Conservation (phyloP, 495 filamentous ascomycete genomes). For the Articulospora tetracladia region DNA sequence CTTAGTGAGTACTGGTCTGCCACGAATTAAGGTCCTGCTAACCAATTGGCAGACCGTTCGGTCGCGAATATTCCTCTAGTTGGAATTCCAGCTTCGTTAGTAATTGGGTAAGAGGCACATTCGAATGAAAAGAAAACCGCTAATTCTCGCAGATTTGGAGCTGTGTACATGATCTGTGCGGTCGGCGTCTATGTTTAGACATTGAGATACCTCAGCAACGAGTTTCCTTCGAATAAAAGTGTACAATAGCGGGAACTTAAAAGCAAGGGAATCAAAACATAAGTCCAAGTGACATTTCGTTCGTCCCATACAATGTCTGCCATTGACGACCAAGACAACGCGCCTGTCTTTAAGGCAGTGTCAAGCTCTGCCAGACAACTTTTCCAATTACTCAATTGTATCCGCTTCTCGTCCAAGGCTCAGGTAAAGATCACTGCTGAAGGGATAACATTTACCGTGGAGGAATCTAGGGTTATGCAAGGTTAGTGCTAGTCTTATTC, state of each 20-base stretch:
- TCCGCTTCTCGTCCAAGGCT: constrained; percentile 81
- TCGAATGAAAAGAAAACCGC: neutral
- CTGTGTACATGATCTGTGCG: constrained; percentile 97
- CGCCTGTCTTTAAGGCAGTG: constrained; percentile 73
- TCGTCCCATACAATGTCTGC: constrained; percentile 19
- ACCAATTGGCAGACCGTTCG: constrained; percentile 67
- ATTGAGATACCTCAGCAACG: constrained; percentile 26
- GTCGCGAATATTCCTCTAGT: constrained; percentile 70
- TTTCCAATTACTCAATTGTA: constrained; percentile 81
- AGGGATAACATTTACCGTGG: constrained; percentile 68
- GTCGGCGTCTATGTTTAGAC: constrained; percentile 96
- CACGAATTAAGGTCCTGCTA: no score
- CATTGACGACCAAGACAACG: constrained; percentile 16
- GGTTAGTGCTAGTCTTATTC: constrained; percentile 5
- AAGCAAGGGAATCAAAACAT: constrained; percentile 22
- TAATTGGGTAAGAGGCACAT: constrained; percentile 69
- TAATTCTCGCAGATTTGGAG: constrained; percentile 67
- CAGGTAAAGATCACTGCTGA: constrained; percentile 69
- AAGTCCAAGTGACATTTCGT: constrained; percentile 15
- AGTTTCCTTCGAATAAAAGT: constrained; percentile 18
- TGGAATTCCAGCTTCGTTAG: constrained; percentile 81
- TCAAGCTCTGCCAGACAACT: constrained; percentile 84
- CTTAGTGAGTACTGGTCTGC: constrained; percentile 68
- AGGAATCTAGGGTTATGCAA: constrained; percentile 56
- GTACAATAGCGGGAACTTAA: constrained; percentile 26